Evolutionary conservation across 2,329 filamentous ascomycete species (phyloP), one percentile per base, ranked within the genome.

Genomic region (Pseudogymnoascus verrucosus): DNA sequence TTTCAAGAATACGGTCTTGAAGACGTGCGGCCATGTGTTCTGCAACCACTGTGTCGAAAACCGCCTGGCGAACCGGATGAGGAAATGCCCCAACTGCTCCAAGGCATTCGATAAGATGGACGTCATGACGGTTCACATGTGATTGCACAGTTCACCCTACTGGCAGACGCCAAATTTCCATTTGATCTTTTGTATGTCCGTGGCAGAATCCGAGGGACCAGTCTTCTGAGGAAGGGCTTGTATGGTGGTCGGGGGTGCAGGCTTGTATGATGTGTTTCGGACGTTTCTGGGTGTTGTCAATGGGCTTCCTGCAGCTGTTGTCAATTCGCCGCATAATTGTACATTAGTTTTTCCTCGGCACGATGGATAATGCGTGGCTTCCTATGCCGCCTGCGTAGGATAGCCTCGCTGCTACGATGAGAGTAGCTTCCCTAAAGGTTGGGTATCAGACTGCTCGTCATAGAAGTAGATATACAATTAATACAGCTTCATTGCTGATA

Each of bases 61-160:
- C 71, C 88, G 95, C 64, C 87, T 97, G 66, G 86, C 86, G 54
- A 96, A 95, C 72, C 89, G 95, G 37, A 93, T 93, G 78, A 85
- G 95, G 69, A 98, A 98, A 76, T 99, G 95, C 72, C 95, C 95
- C 2, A 93, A 91, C 70, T 99, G 96, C 80, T 91, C 89, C 71
- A 90, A 89, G 76, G 87, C 91, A 3, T 99, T 99, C 74, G 93
- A 96, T 71, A 89, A 86, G 74, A 89, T 89, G 76, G 95, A 99
- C 74, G 86, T 91, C 66, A 96, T 97, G 91, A 78, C 83, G 21
- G 84, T 86, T 60, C 86, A 89, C 73, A 74, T 80, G 71, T 78
- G 72, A 73, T 54, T 28, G 0, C 12, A 54, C 23, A 47, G 19
- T 54, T 54, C 44, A 54, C 42, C 42, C 23, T 54, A 54, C 21